Evolutionary conservation across 306 rosid genomes (phyloP).

Genomic region (Acmispon strigosus): DNA sequence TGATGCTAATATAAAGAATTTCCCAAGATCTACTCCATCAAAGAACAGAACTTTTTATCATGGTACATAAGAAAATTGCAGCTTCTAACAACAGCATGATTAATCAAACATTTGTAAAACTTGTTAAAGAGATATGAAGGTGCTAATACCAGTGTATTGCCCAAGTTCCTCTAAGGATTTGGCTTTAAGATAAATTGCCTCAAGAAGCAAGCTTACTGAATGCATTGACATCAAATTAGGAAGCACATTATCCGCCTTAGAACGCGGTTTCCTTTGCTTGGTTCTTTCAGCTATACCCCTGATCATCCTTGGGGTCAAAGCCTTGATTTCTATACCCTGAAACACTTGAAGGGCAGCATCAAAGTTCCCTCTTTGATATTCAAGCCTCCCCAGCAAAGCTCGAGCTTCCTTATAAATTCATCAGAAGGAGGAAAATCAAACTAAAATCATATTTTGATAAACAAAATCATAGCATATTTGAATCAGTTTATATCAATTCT

Average conservation of each 20-base stretch:
- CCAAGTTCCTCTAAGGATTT: slow-evolving; percentile 74
- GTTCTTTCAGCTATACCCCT: slow-evolving; percentile 62
- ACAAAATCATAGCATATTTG: too few relatives aligned
- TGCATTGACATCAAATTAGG: slow-evolving; percentile 82
- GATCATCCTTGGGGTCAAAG: slow-evolving; percentile 66
- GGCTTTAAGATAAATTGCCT: slow-evolving; percentile 89
- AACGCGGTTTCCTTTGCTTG: slow-evolving; percentile 46
- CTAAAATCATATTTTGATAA: too few relatives aligned
- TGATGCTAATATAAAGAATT: background rate
- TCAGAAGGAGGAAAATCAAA: background rate
- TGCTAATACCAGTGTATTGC: slow-evolving; percentile 45
- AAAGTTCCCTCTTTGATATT: slow-evolving; percentile 83
- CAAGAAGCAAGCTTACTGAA: slow-evolving; percentile 86
- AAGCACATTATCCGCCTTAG: slow-evolving; percentile 42
- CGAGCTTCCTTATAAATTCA: slow-evolving; percentile 75
- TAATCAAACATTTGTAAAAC: slow-evolving; percentile 13
- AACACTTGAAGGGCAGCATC: slow-evolving; percentile 88
- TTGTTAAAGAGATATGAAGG: slow-evolving; percentile 1
- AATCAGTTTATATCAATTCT: too few relatives aligned
- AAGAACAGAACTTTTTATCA: background rate
- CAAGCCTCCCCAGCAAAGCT: slow-evolving; percentile 94
- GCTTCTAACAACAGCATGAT: background rate
- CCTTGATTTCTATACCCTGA: slow-evolving; percentile 74
- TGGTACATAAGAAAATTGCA: background rate
- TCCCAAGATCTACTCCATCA: background rate